These are phyloP conservation scores for Aspergillus arachidicola DNA, from an alignment of 2,329 filamentous ascomycete genomes.

Conservation along the genomic window DNA sequence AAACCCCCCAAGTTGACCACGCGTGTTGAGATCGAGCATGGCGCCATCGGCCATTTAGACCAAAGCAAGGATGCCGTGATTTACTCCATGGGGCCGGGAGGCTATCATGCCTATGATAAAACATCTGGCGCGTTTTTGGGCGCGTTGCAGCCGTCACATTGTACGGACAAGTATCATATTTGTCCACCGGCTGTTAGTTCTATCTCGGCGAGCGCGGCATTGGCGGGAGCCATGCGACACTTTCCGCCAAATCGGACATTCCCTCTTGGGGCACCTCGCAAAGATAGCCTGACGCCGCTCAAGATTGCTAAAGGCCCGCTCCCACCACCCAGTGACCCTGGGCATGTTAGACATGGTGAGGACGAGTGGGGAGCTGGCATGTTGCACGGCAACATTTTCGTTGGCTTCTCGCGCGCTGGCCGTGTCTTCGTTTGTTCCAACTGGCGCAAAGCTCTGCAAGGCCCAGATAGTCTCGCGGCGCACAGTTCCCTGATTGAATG, in stretches of 20 bases:
- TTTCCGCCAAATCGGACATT: conserved; percentile 25
- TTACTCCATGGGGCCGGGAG: conserved; percentile 47
- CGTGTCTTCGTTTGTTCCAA: conserved; percentile 48
- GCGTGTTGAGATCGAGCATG: conserved; percentile 42
- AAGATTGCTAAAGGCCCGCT: conserved; percentile 31
- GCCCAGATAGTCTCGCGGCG: conserved; percentile 26
- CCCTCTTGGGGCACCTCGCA: conserved; percentile 23
- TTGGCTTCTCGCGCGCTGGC: conserved; percentile 48
- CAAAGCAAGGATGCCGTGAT: conserved; percentile 46
- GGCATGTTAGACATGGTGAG: conserved; percentile 33
- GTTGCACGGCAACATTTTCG: conserved; percentile 45
- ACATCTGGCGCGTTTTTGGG: conserved; percentile 42
- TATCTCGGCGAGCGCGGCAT: conserved; percentile 18
- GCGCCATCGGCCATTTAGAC: conserved; percentile 49
- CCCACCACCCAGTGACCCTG: conserved; percentile 23
- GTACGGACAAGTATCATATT: conserved; percentile 39
- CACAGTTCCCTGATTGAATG: conserved; percentile 45
- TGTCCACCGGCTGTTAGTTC: conserved; percentile 25
- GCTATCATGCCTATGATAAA: conserved; percentile 49
- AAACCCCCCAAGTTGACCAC: conserved; percentile 38
- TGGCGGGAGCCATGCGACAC: conserved; percentile 24
- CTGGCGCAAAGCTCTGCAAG: conserved; percentile 43
- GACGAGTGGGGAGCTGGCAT: conserved; percentile 54
- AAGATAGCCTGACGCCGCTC: conserved; percentile 31
- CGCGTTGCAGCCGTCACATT: conserved; percentile 38